These are phyloP conservation scores for Catenaria anguillulae DNA, from an alignment of 371 early-diverging fungal species.

Conservation along the genomic window DNA sequence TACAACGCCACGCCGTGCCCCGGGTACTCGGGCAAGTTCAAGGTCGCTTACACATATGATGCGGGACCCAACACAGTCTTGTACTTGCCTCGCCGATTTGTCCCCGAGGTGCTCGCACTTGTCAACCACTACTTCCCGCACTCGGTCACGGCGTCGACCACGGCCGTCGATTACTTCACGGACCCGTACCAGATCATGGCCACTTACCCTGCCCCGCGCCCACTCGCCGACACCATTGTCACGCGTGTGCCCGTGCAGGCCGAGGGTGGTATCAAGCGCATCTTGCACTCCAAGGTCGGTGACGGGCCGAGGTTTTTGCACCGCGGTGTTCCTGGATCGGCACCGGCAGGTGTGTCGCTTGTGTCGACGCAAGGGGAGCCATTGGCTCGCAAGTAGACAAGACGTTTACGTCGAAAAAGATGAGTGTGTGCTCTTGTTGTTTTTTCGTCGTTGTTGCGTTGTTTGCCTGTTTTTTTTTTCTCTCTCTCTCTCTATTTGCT, in stretches of 20 bases:
- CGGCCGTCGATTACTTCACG: constrained; percentile 35
- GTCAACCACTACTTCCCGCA: constrained; percentile 73
- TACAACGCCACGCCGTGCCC: constrained; percentile 45
- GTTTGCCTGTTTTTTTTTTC: too few relatives aligned
- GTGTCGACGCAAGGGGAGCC: too few relatives aligned
- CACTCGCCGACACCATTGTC: constrained; percentile 21
- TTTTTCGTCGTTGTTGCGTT: too few relatives aligned
- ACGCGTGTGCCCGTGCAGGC: constrained; percentile 44
- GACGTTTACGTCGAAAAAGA: too few relatives aligned
- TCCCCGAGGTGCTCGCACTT: constrained; percentile 64
- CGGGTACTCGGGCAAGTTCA: constrained; percentile 21
- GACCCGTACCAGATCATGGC: constrained; percentile 45
- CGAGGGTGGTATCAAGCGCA: constrained; percentile 59
- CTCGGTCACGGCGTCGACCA: constrained; percentile 17
- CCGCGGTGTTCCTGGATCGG: neutral
- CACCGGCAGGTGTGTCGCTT: too few relatives aligned
- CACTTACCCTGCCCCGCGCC: constrained; percentile 31
- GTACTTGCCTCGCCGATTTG: constrained; percentile 63
- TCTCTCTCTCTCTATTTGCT: too few relatives aligned
- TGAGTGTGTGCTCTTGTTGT: too few relatives aligned
- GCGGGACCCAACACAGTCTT: constrained; percentile 98
- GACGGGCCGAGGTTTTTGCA: constrained; percentile 76
- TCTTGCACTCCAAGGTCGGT: constrained; percentile 78
- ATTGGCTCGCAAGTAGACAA: too few relatives aligned
- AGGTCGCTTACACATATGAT: constrained; percentile 82